Base-by-base conservation (phyloP, 352 stramenopile genomes). In the Globisporangium abappressorium region DNA sequence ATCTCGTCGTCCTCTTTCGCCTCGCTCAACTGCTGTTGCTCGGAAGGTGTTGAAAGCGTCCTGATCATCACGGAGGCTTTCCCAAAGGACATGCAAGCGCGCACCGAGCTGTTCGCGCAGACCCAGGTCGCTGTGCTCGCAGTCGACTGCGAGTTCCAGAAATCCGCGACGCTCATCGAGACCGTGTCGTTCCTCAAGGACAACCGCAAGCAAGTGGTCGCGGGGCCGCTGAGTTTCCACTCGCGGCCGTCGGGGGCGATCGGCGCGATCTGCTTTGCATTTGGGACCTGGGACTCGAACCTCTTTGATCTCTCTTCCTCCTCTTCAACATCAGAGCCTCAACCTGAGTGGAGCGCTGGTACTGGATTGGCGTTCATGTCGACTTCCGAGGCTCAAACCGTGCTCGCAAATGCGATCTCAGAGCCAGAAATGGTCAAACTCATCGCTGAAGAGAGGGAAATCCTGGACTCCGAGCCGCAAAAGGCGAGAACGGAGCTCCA, bases 171-270 rank as follows among this genome's bases (percentile, higher is more conserved):
- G 18, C 64, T 87, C 7, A 72, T 87, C 41, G 76, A 79, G 36
- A 79, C 79, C 14, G 54, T 84, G 43, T 85, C 81, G 46, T 85
- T 79, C 58, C 72, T 87, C 54, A 87, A 89, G 24, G 81, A 85
- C 33, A 75, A 57, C 9, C 61, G 75, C 11, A 84, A 81, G 54
- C 53, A 65, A 2, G 65, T 89, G 47, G 59, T 82, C 4, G 76
- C 73, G 1, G 78, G 77, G 0, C 75, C 78, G 3, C 56, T 87
- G 43, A 77, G 63, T 4, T 79, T 79, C 67, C 84, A 78, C 60
- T 75, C 69, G 9, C 69, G 73, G 11, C 81, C 79, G 18, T 84
- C 77, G 15, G 81, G 81, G 0, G 78, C 77, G 7, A 60, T 83
- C 12, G 79, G 79, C 0, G 81, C 80, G 14, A 73, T 87, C 36